Evolutionary conservation across 306 rosid genomes (phyloP).

Genomic region (Spatholobus suberectus): DNA sequence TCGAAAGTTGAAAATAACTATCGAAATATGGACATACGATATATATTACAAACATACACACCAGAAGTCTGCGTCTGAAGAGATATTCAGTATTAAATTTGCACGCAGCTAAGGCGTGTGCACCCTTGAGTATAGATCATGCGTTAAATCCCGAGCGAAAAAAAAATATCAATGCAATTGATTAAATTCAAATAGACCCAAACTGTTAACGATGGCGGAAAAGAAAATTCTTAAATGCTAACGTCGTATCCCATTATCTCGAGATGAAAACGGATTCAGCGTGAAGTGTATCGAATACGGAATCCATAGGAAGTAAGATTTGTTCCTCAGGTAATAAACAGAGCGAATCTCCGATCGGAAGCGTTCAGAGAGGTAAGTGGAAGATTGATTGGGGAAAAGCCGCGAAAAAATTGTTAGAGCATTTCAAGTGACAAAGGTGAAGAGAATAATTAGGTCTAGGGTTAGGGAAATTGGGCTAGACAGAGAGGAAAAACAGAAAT

Average conservation of each 20-base stretch:
- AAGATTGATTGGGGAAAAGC: background rate
- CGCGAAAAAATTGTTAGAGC: background rate
- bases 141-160: background rate
- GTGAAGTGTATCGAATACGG: background rate
- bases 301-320: background rate
- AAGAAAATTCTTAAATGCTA: background rate
- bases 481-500: background rate
- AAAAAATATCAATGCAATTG: background rate
- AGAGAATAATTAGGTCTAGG: slow-evolving; percentile 46
- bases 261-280: background rate
- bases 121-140: background rate
- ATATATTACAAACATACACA: background rate
- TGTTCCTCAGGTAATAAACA: background rate
- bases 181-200: slow-evolving; percentile 13
- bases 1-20: slow-evolving; percentile 6
- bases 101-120: background rate
- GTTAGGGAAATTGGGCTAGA: slow-evolving; percentile 3
- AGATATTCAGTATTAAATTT: background rate
- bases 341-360: background rate
- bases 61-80: background rate
- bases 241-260: background rate
- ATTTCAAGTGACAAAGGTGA: background rate
- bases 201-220: background rate
- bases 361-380: background rate
- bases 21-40: background rate